A percentile compares a stretch with the other conserved stretches of the same genome.
Conservation (phyloP, 805 yeast genomes). For the Sungouiella thailandica region DNA sequence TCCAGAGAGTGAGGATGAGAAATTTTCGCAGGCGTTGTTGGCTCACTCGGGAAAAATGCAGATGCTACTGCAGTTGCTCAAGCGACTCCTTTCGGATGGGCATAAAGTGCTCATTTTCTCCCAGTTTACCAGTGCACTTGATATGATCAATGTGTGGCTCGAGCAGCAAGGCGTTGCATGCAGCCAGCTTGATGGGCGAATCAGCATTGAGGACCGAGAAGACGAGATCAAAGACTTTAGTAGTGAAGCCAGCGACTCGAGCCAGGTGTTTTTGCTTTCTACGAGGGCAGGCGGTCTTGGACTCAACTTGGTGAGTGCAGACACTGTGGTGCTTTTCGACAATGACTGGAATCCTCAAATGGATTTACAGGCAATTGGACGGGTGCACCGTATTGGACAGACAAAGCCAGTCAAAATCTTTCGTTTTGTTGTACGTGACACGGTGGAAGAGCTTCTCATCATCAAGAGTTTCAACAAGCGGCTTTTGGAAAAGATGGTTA, state of each 20-base stretch:
- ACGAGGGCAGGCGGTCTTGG: constrained; percentile 97
- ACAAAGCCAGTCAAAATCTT: constrained; percentile 75
- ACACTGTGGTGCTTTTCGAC: constrained; percentile 84
- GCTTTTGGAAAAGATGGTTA: constrained; percentile 66
- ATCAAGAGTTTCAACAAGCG: constrained; percentile 78
- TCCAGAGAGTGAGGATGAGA: constrained; percentile 40
- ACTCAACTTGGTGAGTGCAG: constrained; percentile 79
- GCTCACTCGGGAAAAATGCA: constrained; percentile 69
- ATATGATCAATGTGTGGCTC: constrained; percentile 73
- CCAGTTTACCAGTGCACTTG: constrained; percentile 82
- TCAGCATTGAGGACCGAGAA: constrained; percentile 61
- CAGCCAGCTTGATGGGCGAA: constrained; percentile 75
- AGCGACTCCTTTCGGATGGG: constrained; percentile 39
- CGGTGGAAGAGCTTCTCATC: constrained; percentile 79
- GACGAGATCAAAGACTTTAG: constrained; percentile 54
- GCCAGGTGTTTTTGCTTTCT: constrained; percentile 63
- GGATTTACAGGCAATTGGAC: constrained; percentile 92
- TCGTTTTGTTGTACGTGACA: constrained; percentile 69
- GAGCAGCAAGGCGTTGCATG: constrained; percentile 39
- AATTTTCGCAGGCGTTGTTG: constrained; percentile 28
- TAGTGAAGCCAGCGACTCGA: constrained; percentile 14
- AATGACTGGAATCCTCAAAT: constrained; percentile 98
- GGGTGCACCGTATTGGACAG: constrained; percentile 94
- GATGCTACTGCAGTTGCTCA: constrained; percentile 58
- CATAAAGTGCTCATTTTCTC: constrained; percentile 82